Evolutionary conservation across 306 rosid genomes (phyloP), one percentile per base, ranked within the genome.

Genomic region (Fragaria nilgerrensis): DNA sequence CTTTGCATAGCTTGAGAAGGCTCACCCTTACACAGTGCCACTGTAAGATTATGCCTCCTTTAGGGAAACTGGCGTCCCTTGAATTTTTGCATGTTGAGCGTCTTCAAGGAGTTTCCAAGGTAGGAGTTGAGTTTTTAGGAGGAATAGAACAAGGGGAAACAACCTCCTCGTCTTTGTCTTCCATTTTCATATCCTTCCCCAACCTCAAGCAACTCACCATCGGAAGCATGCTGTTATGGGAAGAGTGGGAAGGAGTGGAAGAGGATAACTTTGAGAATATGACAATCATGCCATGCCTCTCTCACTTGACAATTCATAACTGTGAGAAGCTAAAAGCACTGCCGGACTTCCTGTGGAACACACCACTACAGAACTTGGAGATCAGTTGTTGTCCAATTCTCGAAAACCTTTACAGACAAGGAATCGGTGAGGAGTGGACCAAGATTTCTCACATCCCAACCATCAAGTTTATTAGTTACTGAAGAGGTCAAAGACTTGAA

Each of bases 271-370:
- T 3, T 45, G 16, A 11, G 3, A 34, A 32, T 32, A 63, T 63
- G 2, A 63, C 68, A 48, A 72, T 78, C 16, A 78, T 78, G 82
- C 67, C 77, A 3, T 16, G 45, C 66, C 77, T 78, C 39, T 14
- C 22, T 3, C 1, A 0, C 15, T 39, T 72, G 34, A 0, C 0
- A 36, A 34, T 72, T 17, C 0, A 0, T 0, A 0, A 0, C 0
- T 79, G 74, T 16, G 0, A 1, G 3, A 0, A 5, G 0, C 74
- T 79, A 15, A 19, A 50, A 79, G 34, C 37, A 19, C 48, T 73
- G 7, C 78, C 74, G 17, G 78, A 66, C 17, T 79, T 79, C 75
- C 48, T 66, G 29, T 13, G 50, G 71, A 73, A 13, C 39, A 74
- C 62, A 36, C 61, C 78, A 12, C 39, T 45, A 12, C 49, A 45